Percentiles rank a stretch among this genome's conserved stretches.
Conservation (phyloP, 805 yeast genomes). For the Wickerhamiella bombiphila region DNA sequence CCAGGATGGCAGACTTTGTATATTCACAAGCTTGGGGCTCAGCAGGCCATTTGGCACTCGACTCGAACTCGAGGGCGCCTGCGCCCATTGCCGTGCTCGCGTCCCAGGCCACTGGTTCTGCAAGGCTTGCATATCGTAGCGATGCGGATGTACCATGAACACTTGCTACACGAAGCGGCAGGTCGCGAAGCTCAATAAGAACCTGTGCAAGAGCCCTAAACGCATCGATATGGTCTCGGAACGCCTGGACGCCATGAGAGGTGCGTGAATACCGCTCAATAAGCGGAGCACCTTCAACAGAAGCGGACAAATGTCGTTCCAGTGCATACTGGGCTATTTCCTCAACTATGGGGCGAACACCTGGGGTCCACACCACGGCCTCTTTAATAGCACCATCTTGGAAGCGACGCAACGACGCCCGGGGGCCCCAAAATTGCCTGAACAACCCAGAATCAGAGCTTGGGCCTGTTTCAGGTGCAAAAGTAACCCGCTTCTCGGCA, state of each 20-base stretch:
- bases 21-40: conserved; percentile 73
- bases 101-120: conserved; percentile 45
- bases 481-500: conserved; percentile 69
- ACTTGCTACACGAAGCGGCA: conserved; percentile 62
- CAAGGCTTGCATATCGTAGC: conserved; percentile 58
- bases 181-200: conserved; percentile 32
- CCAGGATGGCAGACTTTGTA: conserved; percentile 76
- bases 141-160: conserved; percentile 62
- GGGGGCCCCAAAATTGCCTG: conserved; percentile 78
- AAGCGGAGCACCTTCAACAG: conserved; percentile 5
- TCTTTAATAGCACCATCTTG: conserved; percentile 84
- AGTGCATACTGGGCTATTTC: conserved; percentile 52
- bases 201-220: conserved; percentile 38
- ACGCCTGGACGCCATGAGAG: conserved; percentile 8
- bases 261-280: conserved; percentile 15
- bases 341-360: conserved; percentile 46
- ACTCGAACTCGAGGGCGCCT: conserved; percentile 72
- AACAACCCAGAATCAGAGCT: conserved; percentile 43
- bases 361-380: conserved; percentile 67
- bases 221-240: conserved; percentile 24
- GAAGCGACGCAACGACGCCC: conserved; percentile 75
- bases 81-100: conserved; percentile 39
- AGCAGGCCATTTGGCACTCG: conserved; percentile 91
- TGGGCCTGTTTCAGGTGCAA: conserved; percentile 54
- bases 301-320: conserved; percentile 40